Base-by-base conservation (phyloP, 371 early-diverging fungal genomes). In the Entomophthora muscae region DNA sequence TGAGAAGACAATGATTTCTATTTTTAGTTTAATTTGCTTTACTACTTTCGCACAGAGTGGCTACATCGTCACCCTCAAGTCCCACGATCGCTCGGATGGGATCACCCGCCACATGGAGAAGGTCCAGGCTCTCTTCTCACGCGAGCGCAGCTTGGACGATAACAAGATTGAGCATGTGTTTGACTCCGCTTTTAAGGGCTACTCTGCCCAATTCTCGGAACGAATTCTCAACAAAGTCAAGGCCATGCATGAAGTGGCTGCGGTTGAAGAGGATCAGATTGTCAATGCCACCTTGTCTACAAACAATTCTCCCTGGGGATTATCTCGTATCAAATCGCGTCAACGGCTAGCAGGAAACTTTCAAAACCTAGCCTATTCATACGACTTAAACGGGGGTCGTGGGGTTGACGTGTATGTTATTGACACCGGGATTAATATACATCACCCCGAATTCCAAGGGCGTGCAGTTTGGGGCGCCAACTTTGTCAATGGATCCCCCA, bases 371-470 rank as follows among this genome's bases (percentile, higher is more conserved):
- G n/a, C n/a, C n/a, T n/a, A n/a, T n/a, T n/a, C n/a, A n/a, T n/a
- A n/a, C n/a, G n/a, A n/a, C n/a, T n/a, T n/a, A n/a, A n/a, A n/a
- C n/a, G n/a, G n/a, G 83, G n/a, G n/a, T n/a, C n/a, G n/a, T n/a
- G n/a, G n/a, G n/a, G n/a, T n/a, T n/a, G n/a, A n/a, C n/a, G n/a
- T 80, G 5, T 84, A 79, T 70, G 77, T 89, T 3, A 66, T 89
- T 32, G 89, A 89, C 66, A 85, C 88, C 1, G 91, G 91, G 29
- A 78, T 90, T 52, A 66, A 80, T 69, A 70, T 76, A 28, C 66
- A 66, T 1, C 91, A 93, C 72, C 72, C 71, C 27, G 94, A 96
- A 61, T 53, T 88, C 90, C 61, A 84, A 83, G 30, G 79, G 88
- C 65, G 92, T 22, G 55, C 55, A 12, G 55, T 55, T 22, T 23